Evolutionary conservation across 2,329 filamentous ascomycete genomes (phyloP).

Genomic region (Elsinoe ampelina): DNA sequence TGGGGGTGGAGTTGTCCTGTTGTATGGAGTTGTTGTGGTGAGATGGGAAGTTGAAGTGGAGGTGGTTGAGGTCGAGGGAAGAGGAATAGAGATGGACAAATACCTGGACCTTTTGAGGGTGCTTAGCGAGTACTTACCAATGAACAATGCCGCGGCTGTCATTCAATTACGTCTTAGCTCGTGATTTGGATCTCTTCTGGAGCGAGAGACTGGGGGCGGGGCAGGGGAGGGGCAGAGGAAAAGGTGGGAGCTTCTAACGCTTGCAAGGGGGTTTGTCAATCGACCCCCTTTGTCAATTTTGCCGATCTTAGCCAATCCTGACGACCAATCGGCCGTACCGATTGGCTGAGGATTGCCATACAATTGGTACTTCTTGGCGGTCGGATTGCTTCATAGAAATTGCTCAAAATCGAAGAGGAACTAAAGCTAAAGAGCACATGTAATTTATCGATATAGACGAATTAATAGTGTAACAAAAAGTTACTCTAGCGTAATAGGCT

Average conservation of each 20-base stretch:
- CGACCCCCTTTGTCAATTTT: too few species aligned
- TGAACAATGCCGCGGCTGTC: neutral
- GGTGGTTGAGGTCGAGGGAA: neutral
- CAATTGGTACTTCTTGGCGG: too few species aligned
- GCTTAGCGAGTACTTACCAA: neutral
- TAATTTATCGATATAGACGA: too few species aligned
- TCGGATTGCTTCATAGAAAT: too few species aligned
- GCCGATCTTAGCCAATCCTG: too few species aligned
- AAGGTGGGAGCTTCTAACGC: neutral
- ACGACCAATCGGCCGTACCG: too few species aligned
- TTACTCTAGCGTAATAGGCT: too few species aligned
- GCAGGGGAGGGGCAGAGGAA: neutral
- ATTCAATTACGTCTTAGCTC: neutral
- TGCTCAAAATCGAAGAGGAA: too few species aligned
- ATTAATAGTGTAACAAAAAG: too few species aligned
- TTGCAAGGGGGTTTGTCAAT: too few species aligned
- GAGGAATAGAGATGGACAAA: neutral
- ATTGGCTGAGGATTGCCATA: too few species aligned
- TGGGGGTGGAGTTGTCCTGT: neutral
- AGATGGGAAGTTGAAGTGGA: neutral
- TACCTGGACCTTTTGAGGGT: neutral
- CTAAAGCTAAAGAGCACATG: too few species aligned
- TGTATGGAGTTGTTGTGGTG: neutral
- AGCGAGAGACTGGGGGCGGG: neutral
- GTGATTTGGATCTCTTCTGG: neutral